Base-by-base conservation (phyloP, 371 early-diverging fungal genomes). In the Furculomyces boomerangus region DNA sequence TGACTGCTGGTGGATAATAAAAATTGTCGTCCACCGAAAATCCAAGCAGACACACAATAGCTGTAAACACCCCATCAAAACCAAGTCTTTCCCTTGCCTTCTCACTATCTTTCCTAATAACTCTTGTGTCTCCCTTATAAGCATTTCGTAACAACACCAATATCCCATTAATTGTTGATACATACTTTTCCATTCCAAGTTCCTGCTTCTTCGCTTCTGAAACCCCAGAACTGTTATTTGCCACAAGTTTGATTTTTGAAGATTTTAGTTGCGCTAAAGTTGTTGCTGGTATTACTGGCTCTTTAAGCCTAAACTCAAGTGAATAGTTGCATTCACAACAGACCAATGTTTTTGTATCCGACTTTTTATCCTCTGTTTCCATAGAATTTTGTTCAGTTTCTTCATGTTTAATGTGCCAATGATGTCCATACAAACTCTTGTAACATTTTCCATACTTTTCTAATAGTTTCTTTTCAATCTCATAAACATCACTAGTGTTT, bases 41-140 rank as follows among this genome's bases (percentile, higher is more conserved):
- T 5, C 68, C 68, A n/a, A 68, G 51, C 1, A 52, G 30, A 30
- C 55, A 59, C 47, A 68, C 31, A 2, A 63, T 50, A 1, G 52
- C 37, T 22, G 32, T 56, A 22, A 64, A 67, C 18, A 63, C 50
- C 1, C 55, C 22, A 43, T 68, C 68, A 37, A 68, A 63, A 35
- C 53, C 47, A 1, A 68, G 60, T 50, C 56, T 40, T 49, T 31
- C 45, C 7, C 58, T 58, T 14, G 62, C 60, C 20, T 44, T 53
- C 18, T 40, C 53, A 50, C 56, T 61, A 3, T 24, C 32, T 3
- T 49, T 53, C 18, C 47, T 59, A 1, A 67, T 54, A 0, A 62
- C 45, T 28, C 59, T 28, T 2, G 25, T 18, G 30, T 67, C 52
- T 46, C 69, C 68, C 1, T 40, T 16, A n/a, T 57, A 45, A 2